A percentile compares a stretch with the other conserved stretches of the same genome.
Evolutionary conservation across 2,329 filamentous ascomycete genomes (phyloP).

Genomic region (Pseudocercospora macadamiae): DNA sequence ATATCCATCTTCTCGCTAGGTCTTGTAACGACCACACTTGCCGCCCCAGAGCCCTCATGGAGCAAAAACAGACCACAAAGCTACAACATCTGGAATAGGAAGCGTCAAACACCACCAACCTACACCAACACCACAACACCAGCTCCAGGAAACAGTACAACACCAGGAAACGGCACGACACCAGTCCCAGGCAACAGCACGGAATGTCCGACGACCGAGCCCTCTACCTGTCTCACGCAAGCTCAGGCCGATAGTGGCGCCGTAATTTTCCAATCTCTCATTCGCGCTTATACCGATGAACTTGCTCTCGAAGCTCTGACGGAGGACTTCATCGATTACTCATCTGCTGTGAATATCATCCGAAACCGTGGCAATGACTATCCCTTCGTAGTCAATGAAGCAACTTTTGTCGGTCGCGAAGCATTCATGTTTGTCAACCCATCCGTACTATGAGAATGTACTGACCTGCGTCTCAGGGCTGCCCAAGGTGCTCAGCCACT

Average conservation of each 20-base stretch:
- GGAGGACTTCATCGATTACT: slow-evolving; percentile 34
- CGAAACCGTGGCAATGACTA: slow-evolving; percentile 29
- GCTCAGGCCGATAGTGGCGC: slow-evolving; percentile 29
- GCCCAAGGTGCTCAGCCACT: slow-evolving; percentile 33
- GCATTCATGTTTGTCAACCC: slow-evolving; percentile 25
- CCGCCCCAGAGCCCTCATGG: slow-evolving; percentile 2
- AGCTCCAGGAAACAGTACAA: not conserved
- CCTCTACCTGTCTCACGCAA: slow-evolving; percentile 26
- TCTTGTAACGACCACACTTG: not conserved
- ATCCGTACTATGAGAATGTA: not conserved
- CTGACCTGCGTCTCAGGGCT: slow-evolving; percentile 4
- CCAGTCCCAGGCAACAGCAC: slow-evolving; percentile 1
- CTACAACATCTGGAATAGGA: slow-evolving; percentile 24
- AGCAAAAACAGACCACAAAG: slow-evolving; percentile 8
- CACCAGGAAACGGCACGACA: not conserved
- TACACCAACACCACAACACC: slow-evolving; percentile 10
- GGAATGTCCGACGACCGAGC: slow-evolving; percentile 5
- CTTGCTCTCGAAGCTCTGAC: slow-evolving; percentile 32
- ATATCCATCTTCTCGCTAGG: not conserved
- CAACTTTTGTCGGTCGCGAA: slow-evolving; percentile 29
- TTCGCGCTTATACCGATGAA: slow-evolving; percentile 32
- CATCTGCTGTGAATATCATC: slow-evolving; percentile 35
- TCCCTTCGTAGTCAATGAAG: slow-evolving; percentile 27
- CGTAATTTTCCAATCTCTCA: slow-evolving; percentile 33
- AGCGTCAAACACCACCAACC: slow-evolving; percentile 12